phyloP scores from a whole-genome alignment of 192 early-diverging fungal species.

The Coemansia sp. region DNA sequence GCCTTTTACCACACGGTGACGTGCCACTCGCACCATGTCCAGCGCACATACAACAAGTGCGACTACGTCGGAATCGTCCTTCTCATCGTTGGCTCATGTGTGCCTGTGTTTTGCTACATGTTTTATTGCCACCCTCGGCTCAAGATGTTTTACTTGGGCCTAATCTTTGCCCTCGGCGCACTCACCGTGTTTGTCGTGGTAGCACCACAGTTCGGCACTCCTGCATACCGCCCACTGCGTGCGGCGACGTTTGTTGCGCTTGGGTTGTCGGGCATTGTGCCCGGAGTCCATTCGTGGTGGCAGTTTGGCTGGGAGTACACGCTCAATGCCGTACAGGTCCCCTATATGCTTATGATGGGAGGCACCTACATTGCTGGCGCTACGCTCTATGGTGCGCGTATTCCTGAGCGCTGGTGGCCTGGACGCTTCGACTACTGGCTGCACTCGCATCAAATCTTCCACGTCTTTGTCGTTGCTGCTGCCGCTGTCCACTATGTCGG shows the following conservation, averaged over 20 bases:
- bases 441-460: conserved; percentile 90
- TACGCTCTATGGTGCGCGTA: conserved; percentile 75
- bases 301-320: conserved; percentile 65
- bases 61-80: conserved; percentile 91
- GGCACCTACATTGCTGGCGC: conserved; percentile 77
- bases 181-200: conserved; percentile 64
- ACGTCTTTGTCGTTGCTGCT: conserved; percentile 74
- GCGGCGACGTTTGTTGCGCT: conserved; percentile 76
- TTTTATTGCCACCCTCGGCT: conserved; percentile 62
- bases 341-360: conserved; percentile 70
- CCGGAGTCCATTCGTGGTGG: conserved; percentile 61
- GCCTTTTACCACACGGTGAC: conserved; percentile 76
- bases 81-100: conserved; percentile 64
- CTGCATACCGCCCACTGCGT: conserved; percentile 75
- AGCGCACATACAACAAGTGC: conserved; percentile 74
- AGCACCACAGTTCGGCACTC: conserved; percentile 62
- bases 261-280: conserved; percentile 73
- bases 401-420: conserved; percentile 86
- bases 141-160: conserved; percentile 56
- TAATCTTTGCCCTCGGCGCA: conserved; percentile 62
- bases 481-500: conserved; percentile 69
- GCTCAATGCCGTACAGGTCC: conserved; percentile 59
- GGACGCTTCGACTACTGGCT: conserved; percentile 80
- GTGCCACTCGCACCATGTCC: conserved; percentile 76
- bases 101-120: conserved; percentile 51